Conservation (phyloP, 345 rosid species). For the Bretschneidera sinensis region DNA sequence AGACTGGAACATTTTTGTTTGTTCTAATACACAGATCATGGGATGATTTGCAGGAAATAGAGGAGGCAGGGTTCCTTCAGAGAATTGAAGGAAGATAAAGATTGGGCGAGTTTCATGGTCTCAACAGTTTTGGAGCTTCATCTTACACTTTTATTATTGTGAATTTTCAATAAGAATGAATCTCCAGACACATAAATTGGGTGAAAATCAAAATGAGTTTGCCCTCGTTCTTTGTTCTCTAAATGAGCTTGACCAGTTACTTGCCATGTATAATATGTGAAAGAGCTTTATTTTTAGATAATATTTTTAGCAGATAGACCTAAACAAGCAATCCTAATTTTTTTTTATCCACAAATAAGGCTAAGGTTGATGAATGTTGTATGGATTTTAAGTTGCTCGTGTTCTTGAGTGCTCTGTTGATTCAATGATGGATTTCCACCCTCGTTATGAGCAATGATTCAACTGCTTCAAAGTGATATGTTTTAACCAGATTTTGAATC, state of each 20-base stretch:
- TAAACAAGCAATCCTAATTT: too few relatives aligned
- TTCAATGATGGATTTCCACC: too few relatives aligned
- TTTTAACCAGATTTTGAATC: too few relatives aligned
- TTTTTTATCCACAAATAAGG: too few relatives aligned
- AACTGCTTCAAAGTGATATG: too few relatives aligned
- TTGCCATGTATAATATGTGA: background rate
- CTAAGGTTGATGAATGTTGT: too few relatives aligned
- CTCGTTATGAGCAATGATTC: too few relatives aligned
- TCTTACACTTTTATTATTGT: too few relatives aligned
- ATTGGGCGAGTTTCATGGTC: background rate
- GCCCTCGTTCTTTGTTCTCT: background rate
- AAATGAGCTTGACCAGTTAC: background rate
- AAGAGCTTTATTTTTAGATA: background rate
- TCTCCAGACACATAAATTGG: background rate
- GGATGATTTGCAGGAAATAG: background rate
- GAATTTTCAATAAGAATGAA: background rate
- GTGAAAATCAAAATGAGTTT: too few relatives aligned
- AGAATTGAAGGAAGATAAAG: background rate
- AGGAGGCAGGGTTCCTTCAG: background rate
- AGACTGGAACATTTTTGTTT: too few relatives aligned
- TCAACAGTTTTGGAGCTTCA: background rate
- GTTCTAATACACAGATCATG: background rate
- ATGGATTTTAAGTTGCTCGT: too few relatives aligned
- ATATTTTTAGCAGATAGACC: background rate
- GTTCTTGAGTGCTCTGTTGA: too few relatives aligned